phyloP scores from a whole-genome alignment of 352 stramenopile genomes.

The Elongisporangium anandrum region DNA sequence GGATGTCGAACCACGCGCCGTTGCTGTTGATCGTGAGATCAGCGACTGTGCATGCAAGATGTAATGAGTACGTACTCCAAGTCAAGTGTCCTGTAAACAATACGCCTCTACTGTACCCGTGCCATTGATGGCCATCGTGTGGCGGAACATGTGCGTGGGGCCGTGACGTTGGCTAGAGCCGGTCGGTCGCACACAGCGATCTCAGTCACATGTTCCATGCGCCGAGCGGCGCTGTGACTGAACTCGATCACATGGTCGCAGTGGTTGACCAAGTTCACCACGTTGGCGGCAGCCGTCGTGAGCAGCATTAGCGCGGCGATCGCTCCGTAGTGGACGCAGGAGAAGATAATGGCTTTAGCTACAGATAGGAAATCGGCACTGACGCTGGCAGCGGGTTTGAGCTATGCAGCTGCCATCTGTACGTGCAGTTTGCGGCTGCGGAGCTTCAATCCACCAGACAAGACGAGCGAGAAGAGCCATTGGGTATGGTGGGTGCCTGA shows the following conservation, averaged over 20 bases:
- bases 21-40: not conserved
- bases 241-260: not conserved
- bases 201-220: not conserved
- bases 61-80: not conserved
- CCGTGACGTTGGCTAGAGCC: not conserved
- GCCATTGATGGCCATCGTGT: not conserved
- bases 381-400: not conserved
- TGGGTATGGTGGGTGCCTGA: not conserved
- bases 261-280: not conserved
- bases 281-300: not conserved
- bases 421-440: not conserved
- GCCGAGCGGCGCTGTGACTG: not conserved
- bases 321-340: not conserved
- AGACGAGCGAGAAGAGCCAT: no score
- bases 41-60: not conserved
- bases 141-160: not conserved
- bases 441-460: not conserved
- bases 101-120: not conserved
- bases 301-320: not conserved
- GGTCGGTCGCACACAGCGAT: not conserved
- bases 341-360: not conserved
- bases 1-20: not conserved
- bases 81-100: no score
- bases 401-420: not conserved
- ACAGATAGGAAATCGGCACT: not conserved